Conservation (phyloP, 2,329 filamentous ascomycete genomes). For the Coniochaeta hoffmannii region DNA sequence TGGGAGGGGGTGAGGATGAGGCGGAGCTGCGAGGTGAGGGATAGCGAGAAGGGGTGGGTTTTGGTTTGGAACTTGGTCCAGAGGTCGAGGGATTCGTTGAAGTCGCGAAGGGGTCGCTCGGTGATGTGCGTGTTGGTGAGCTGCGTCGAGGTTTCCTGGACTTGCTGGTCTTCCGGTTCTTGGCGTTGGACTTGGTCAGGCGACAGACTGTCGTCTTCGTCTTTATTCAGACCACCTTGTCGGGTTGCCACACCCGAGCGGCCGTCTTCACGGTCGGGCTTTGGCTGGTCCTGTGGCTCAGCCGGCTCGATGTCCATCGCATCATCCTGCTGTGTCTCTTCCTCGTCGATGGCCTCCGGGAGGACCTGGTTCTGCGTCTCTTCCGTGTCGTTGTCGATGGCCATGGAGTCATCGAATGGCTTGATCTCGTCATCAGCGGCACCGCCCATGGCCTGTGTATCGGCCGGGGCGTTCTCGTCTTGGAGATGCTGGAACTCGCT, state of each 20-base stretch:
- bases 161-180: conserved; percentile 38
- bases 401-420: conserved; percentile 82
- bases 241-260: conserved; percentile 53
- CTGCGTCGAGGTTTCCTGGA: conserved; percentile 51
- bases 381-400: conserved; percentile 64
- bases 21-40: conserved; percentile 87
- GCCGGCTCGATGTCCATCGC: conserved; percentile 31
- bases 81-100: conserved; percentile 56
- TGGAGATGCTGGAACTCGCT: conserved; percentile 91
- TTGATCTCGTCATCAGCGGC: conserved; percentile 82
- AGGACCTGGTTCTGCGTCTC: conserved; percentile 38
- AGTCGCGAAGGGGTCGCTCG: conserved; percentile 35
- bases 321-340: conserved; percentile 25
- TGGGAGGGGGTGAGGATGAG: conserved; percentile 92
- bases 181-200: conserved; percentile 26
- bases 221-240: conserved; percentile 50
- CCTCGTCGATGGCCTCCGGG: conserved; percentile 39
- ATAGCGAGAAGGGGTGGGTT: conserved; percentile 79
- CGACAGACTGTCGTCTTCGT: conserved; percentile 25
- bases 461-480: conserved; percentile 72
- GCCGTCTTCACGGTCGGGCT: conserved; percentile 44
- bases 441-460: conserved; percentile 84
- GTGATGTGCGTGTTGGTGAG: conserved; percentile 68
- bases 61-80: conserved; percentile 81
- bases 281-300: conserved; percentile 30